Conservation (phyloP, 192 early-diverging fungal genomes). For the Kappamyces sp. region DNA sequence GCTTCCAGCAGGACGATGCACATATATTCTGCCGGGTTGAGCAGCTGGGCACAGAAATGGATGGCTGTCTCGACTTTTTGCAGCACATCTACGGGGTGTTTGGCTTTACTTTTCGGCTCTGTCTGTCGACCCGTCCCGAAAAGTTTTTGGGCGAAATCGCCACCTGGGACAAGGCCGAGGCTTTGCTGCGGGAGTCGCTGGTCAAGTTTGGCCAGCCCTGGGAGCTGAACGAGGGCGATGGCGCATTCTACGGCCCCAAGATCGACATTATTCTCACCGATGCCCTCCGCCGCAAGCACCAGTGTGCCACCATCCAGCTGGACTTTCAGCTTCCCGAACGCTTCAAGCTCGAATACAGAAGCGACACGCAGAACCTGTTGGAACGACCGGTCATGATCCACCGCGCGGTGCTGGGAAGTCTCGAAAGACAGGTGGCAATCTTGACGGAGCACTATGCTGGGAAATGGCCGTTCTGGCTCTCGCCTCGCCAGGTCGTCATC, state of each 20-base stretch:
- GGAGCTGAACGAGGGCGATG: slow-evolving; percentile 90
- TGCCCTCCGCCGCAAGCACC: slow-evolving; percentile 82
- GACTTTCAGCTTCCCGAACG: slow-evolving; percentile 97
- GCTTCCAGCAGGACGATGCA: slow-evolving; percentile 99
- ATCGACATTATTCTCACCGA: slow-evolving; percentile 95
- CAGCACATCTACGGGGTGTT: slow-evolving; percentile 87
- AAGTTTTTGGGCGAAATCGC: slow-evolving; percentile 85
- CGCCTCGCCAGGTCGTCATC: slow-evolving; percentile 85
- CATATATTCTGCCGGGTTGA: slow-evolving; percentile 94
- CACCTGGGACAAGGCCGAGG: slow-evolving; percentile 92
- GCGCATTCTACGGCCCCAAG: slow-evolving; percentile 99
- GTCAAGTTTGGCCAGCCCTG: slow-evolving; percentile 74
- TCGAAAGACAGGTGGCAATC: slow-evolving; percentile 94
- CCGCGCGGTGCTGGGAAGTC: slow-evolving; percentile 92
- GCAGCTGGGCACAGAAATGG: slow-evolving; percentile 83
- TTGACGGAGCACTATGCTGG: slow-evolving; percentile 93
- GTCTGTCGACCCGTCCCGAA: slow-evolving; percentile 94
- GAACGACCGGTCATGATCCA: slow-evolving; percentile 97
- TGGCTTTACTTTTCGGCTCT: slow-evolving; percentile 86
- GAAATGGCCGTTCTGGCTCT: slow-evolving; percentile 98
- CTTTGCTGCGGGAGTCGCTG: slow-evolving; percentile 68
- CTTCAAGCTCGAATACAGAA: slow-evolving; percentile 87
- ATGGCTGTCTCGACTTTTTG: slow-evolving; percentile 78
- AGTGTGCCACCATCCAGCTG: slow-evolving; percentile 97
- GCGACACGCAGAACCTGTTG: slow-evolving; percentile 43